A percentile compares a stretch with the other conserved stretches of the same genome.
These are phyloP conservation scores for Xylaria digitata DNA, from an alignment of 2,329 filamentous ascomycete genomes.

Conservation along the genomic window DNA sequence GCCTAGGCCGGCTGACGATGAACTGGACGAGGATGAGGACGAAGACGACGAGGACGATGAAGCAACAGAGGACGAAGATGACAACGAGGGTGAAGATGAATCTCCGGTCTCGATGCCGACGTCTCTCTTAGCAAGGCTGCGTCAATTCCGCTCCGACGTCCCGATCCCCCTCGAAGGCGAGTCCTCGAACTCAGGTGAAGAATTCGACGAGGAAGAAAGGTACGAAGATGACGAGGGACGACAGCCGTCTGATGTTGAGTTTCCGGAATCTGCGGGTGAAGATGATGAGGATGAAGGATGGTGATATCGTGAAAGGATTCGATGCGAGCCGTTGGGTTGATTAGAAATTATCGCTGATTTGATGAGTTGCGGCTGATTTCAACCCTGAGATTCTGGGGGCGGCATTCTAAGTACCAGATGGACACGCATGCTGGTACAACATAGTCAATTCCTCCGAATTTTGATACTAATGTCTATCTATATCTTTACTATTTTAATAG, in stretches of 20 bases:
- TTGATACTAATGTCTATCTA: background rate
- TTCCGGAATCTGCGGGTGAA: slow-evolving; percentile 35
- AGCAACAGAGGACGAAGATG: slow-evolving; percentile 20
- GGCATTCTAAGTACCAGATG: background rate
- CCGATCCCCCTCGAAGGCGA: slow-evolving; percentile 29
- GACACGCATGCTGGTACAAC: background rate
- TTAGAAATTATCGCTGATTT: background rate
- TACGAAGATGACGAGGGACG: slow-evolving; percentile 21
- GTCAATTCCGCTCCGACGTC: slow-evolving; percentile 39
- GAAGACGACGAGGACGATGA: slow-evolving; percentile 32
- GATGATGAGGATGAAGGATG: slow-evolving; percentile 26
- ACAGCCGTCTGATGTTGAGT: slow-evolving; percentile 28
- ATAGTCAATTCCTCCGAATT: background rate
- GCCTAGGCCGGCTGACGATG: slow-evolving; percentile 3
- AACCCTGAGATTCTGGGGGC: background rate
- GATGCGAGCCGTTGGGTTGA: background rate
- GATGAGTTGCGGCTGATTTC: background rate
- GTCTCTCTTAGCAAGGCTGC: slow-evolving; percentile 30
- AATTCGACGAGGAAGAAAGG: slow-evolving; percentile 25
- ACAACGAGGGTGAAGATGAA: slow-evolving; percentile 24
- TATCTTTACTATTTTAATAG: background rate
- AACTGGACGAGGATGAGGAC: slow-evolving; percentile 21
- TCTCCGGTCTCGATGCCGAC: slow-evolving; percentile 15
- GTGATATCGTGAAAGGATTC: slow-evolving; percentile 3
- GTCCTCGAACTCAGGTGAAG: slow-evolving; percentile 21